A percentile compares a stretch with the other conserved stretches of the same genome.
These are phyloP conservation scores for Trichothecium roseum DNA, from an alignment of 2,329 filamentous ascomycete genomes.

Conservation along the genomic window DNA sequence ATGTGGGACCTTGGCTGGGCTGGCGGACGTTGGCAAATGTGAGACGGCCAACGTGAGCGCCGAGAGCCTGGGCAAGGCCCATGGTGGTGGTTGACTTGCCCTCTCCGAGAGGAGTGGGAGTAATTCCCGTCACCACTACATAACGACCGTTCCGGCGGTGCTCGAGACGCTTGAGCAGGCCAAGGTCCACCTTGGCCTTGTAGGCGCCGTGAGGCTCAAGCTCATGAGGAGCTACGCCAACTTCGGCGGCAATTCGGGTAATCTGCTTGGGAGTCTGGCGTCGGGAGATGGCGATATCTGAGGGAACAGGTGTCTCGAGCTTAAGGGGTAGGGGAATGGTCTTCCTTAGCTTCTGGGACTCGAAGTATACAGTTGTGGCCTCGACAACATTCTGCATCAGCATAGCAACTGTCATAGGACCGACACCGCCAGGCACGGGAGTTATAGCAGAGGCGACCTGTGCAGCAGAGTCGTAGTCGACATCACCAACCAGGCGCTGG, in stretches of 20 bases:
- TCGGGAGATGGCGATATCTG: constrained; percentile 86
- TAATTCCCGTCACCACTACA: constrained; percentile 89
- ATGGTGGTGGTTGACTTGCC: constrained; percentile 98
- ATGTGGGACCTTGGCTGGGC: constrained; percentile 93
- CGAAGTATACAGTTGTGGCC: constrained; percentile 71
- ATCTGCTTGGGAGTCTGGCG: constrained; percentile 88
- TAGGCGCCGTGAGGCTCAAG: constrained; percentile 89
- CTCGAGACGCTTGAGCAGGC: constrained; percentile 68
- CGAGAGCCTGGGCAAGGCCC: constrained; percentile 85
- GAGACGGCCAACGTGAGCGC: constrained; percentile 76
- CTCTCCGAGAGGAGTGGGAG: constrained; percentile 90
- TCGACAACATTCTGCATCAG: constrained; percentile 90
- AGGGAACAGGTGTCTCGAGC: constrained; percentile 73
- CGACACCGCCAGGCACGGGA: constrained; percentile 91
- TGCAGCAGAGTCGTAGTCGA: constrained; percentile 77
- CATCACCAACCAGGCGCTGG: constrained; percentile 84
- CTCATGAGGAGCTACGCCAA: constrained; percentile 82
- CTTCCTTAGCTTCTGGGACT: constrained; percentile 68
- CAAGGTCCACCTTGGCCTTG: constrained; percentile 90
- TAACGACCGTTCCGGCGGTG: constrained; percentile 87
- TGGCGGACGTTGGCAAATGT: constrained; percentile 96
- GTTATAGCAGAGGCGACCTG: constrained; percentile 89
- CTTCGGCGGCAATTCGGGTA: constrained; percentile 70
- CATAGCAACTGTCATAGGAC: constrained; percentile 99
- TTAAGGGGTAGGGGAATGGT: constrained; percentile 79